Evolutionary conservation across 306 rosid species (phyloP), one percentile per base, ranked within the genome.

Genomic region (Albizia julibrissin): DNA sequence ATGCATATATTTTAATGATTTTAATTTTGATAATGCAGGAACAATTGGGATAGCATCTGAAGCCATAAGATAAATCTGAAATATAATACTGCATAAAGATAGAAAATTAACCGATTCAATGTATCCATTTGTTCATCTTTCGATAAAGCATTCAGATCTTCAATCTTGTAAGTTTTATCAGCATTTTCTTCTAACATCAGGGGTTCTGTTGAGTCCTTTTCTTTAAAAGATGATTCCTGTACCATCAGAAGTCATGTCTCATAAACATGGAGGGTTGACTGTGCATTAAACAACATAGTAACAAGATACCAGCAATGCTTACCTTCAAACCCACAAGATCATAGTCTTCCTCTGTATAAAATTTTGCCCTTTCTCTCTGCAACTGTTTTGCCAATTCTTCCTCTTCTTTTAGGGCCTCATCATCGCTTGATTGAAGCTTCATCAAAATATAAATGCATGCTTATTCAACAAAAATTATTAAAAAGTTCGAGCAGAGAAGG

Each of bases 101-200:
- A 79, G 79, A 56, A 50, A 61, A 6, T 79, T 47, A 72, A 91
- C 99, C 95, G 85, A 62, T 84, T 80, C 77, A 91, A 80, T 78
- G 87, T 71, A 76, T 89, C 86, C 92, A 91, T 84, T 83, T 90
- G 89, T 85, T 95, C 93, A 88, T 95, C 95, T 86, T 86, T 91
- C 74, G 97, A 89, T 42, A 93, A 42, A 70, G 95, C 86, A 88
- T 82, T 88, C 84, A 95, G 86, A 77, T 95, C 95, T 83, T 92
- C 89, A 69, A 84, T 88, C 80, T 80, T 86, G 82, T 80, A 81
- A 73, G 80, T 58, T 65, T 78, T 69, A 80, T 79, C 85, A 77
- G 56, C 76, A 61, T 89, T 90, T 72, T 89, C 91, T 72, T 85
- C 87, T 16, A 71, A 14, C 27, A 61, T 61, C 50, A 82, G 56